Base-by-base conservation (phyloP, 2,329 filamentous ascomycete genomes). In the Cryoendolithus antarcticus region DNA sequence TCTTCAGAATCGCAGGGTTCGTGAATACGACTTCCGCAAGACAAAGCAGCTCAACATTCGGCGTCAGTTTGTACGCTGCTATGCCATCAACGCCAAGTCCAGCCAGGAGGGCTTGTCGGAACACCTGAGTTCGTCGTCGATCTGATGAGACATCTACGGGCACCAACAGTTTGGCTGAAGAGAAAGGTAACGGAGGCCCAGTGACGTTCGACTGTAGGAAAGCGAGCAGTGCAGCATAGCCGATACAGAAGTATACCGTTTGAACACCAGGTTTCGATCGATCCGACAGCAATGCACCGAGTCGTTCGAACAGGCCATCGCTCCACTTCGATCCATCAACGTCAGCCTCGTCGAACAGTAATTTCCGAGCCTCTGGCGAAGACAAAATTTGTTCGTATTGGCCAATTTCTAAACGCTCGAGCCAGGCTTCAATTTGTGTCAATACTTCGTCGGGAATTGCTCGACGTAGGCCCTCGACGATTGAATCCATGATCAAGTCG, bases 191-290 rank as follows among this genome's bases (percentile, higher is more conserved):
- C 0, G 86, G 80, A 1, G 88, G 88, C 0, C 88, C 88, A 3
- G 88, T 94, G 39, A 93, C 82, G 56, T 86, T 94, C 1, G 77
- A 77, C 58, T 95, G 88, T 10, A 94, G 62, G 56, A 94, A 95
- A 8, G 80, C 75, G 53, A 85, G 73, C 8, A 94, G 69, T 2
- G 80, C 74, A 1, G 81, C 77, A 35, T 84, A 64, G 7, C 77
- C 83, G 28, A 82, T 64, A 33, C 74, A 64, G 39, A 76, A 63
- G 34, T 64, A 57, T 2, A 65, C 46, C 40, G 62, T 52, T 41
- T 63, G 62, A 13, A 53, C 58, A 43, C 65, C 64, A n/a, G 54
- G 51, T 21, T 56, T 45, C 10, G 55, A 59, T 42, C 62, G 56
- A 35, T 54, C 50, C 10, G 48, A 44, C 11, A 67, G 44, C 2